Conservation (phyloP, 768 basidiomycete species). For the Chlorophyllum brunneum region DNA sequence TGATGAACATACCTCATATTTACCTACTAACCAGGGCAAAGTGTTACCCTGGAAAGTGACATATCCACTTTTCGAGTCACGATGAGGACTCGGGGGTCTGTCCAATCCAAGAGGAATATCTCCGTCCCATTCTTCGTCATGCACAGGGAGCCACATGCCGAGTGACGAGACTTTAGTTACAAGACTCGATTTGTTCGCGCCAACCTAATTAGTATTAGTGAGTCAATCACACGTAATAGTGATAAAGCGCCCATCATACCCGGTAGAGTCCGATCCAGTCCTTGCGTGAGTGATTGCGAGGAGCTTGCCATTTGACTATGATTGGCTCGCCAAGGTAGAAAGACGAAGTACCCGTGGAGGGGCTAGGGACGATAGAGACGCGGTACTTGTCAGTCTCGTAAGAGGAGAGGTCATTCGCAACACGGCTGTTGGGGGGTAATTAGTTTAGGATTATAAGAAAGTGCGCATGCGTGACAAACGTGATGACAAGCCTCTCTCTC, state of each 20-base stretch:
- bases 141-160: conserved; percentile 92
- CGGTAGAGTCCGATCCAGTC: conserved; percentile 97
- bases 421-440: conserved; percentile 44
- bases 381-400: conserved; percentile 82
- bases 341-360: conserved; percentile 43
- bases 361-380: conserved; percentile 52
- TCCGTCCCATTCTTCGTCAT: conserved; percentile 92
- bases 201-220: conserved; percentile 47
- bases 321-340: conserved; percentile 95
- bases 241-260: conserved; percentile 33
- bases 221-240: conserved; percentile 1
- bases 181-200: conserved; percentile 78
- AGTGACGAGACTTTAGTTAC: conserved; percentile 83
- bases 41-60: conserved; percentile 75
- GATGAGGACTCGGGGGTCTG: conserved; percentile 29
- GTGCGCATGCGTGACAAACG: conserved; percentile 45
- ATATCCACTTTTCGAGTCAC: conserved; percentile 53
- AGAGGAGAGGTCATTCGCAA: conserved; percentile 76
- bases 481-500: conserved; percentile 86
- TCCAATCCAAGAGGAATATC: conserved; percentile 59
- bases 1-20: conserved; percentile 66
- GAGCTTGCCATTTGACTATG: conserved; percentile 82
- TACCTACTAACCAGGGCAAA: conserved; percentile 82
- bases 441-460: conserved; percentile 1
- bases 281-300: conserved; percentile 76